These are phyloP conservation scores for Leccinum truebloodii DNA, from an alignment of 768 basidiomycete genomes.

Conservation along the genomic window DNA sequence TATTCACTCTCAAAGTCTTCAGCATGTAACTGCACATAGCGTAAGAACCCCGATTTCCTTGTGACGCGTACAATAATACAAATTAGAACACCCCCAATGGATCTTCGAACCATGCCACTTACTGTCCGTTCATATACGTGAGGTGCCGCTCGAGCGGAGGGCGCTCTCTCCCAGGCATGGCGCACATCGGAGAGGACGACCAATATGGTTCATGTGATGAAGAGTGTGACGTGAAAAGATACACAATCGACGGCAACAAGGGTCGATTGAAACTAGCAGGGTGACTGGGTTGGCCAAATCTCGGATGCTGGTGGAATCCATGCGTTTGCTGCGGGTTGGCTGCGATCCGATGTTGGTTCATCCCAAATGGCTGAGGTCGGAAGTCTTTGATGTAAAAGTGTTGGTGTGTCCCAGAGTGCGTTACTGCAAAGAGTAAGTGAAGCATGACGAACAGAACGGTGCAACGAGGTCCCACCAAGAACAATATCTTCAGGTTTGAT, in stretches of 20 bases:
- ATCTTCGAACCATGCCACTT: conserved; percentile 11
- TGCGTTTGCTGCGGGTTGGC: conserved; percentile 18
- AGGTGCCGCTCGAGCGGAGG: conserved; percentile 30
- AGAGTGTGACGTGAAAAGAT: conserved; percentile 41
- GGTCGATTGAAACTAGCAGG: conserved; percentile 25
- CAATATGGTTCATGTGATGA: conserved; percentile 39
- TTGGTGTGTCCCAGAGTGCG: conserved; percentile 41
- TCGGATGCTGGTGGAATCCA: conserved; percentile 15
- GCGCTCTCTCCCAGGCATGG: conserved; percentile 18
- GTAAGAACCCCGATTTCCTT: conserved; percentile 39
- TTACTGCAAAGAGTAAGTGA: conserved; percentile 33
- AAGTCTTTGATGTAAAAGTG: conserved; percentile 43
- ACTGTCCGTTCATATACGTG: conserved; percentile 33
- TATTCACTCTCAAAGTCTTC: conserved; percentile 35
- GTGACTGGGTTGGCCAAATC: conserved; percentile 6
- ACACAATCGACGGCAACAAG: conserved; percentile 39
- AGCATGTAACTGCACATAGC: conserved; percentile 39
- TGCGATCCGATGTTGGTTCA: conserved; percentile 13
- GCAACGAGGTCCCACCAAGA: conserved; percentile 34
- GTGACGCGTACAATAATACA: neutral
- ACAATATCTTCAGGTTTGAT: conserved; percentile 44
- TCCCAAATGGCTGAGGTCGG: conserved; percentile 20
- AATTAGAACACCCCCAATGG: conserved; percentile 1
- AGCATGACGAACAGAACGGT: neutral
- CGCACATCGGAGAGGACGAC: conserved; percentile 36